These are phyloP conservation scores for Lactifluus rugatus DNA, from an alignment of 768 basidiomycete genomes.

Conservation along the genomic window DNA sequence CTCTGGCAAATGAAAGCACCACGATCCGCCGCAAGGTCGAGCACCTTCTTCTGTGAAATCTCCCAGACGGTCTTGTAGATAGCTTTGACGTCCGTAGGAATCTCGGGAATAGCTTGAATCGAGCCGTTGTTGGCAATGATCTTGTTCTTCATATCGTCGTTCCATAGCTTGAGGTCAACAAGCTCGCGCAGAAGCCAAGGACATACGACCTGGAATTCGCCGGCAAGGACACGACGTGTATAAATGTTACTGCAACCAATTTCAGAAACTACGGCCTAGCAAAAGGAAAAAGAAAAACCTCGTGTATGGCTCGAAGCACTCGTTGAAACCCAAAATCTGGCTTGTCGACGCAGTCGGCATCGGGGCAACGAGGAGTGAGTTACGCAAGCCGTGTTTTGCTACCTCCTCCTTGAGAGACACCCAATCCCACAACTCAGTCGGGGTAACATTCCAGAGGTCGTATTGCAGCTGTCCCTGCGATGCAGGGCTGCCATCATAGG, in stretches of 20 bases:
- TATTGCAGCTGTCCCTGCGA: slow-evolving; percentile 82
- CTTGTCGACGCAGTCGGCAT: slow-evolving; percentile 99
- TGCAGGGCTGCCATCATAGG: slow-evolving; percentile 87
- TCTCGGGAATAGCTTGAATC: slow-evolving; percentile 75
- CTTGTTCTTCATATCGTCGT: slow-evolving; percentile 98
- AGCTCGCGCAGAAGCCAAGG: slow-evolving; percentile 99
- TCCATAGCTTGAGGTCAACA: slow-evolving; percentile 90
- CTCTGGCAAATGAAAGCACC: slow-evolving; percentile 97
- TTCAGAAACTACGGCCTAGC: not conserved
- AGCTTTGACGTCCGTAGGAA: slow-evolving; percentile 87
- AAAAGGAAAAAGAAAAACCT: slow-evolving; percentile 35
- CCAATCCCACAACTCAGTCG: slow-evolving; percentile 92
- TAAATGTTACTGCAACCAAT: slow-evolving; percentile 77
- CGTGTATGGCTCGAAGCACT: slow-evolving; percentile 99
- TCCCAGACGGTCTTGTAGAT: slow-evolving; percentile 99
- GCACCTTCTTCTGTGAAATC: slow-evolving; percentile 95
- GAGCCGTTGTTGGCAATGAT: slow-evolving; percentile 95
- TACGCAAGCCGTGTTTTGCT: slow-evolving; percentile 68
- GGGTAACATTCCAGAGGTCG: slow-evolving; percentile 92
- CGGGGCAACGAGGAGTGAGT: slow-evolving; percentile 86
- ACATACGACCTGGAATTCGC: slow-evolving; percentile 99
- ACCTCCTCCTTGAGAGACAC: slow-evolving; percentile 76
- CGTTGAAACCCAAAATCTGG: slow-evolving; percentile 97
- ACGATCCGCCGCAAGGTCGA: slow-evolving; percentile 97
- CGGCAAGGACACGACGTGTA: slow-evolving; percentile 96